These are phyloP conservation scores for Corymbia citriodora DNA, from an alignment of 441 rosid species.

Conservation along the genomic window DNA sequence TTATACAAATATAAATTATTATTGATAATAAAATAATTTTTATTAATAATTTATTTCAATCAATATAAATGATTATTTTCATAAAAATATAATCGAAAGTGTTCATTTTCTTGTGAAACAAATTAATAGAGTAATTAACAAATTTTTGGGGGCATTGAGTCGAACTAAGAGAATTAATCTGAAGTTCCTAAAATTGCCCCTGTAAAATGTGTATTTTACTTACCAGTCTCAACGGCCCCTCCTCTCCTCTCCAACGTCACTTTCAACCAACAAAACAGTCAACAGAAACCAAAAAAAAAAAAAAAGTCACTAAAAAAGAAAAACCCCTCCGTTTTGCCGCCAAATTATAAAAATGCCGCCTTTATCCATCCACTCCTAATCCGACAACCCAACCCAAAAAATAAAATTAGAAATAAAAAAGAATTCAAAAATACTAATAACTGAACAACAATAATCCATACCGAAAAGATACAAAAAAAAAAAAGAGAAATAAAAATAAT, in stretches of 20 bases:
- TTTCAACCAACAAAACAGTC: not conserved
- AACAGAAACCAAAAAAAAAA: no score
- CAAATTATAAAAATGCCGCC: not conserved
- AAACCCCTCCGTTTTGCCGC: no score
- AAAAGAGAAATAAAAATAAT: not conserved
- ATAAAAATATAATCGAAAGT: no score
- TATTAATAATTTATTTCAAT: no score
- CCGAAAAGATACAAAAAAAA: not conserved
- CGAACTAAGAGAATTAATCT: not conserved
- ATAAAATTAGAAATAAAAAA: not conserved
- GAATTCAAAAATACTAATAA: no score
- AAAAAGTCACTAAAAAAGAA: no score
- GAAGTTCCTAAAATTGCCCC: not conserved
- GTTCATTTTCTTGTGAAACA: not conserved
- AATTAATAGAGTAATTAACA: not conserved
- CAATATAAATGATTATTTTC: rapidly evolving
- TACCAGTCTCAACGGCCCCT: not conserved
- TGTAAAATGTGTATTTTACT: not conserved
- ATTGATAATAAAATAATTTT: no score
- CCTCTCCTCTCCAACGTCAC: no score
- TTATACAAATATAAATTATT: no score
- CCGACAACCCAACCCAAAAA: not conserved
- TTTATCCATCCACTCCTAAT: not conserved
- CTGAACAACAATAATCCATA: not conserved
- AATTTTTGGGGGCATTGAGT: not conserved